Conservation (phyloP, 495 filamentous ascomycete species). For the Aspergillus wentii region DNA sequence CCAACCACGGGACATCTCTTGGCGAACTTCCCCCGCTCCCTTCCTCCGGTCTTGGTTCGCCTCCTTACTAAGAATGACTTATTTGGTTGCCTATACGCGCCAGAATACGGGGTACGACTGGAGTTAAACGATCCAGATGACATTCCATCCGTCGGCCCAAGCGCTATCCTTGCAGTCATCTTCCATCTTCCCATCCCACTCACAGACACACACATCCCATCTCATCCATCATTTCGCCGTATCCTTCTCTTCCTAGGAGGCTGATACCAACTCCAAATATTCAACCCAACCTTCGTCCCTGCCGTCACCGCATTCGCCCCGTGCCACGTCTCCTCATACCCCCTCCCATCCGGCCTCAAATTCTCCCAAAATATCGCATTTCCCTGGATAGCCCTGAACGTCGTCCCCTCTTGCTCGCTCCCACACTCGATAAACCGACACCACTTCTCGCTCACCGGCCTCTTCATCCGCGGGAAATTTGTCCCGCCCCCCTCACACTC, state of each 20-base stretch:
- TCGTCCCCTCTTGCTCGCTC: slow-evolving; percentile 46
- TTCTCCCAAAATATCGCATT: slow-evolving; percentile 79
- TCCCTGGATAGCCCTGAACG: slow-evolving; percentile 61
- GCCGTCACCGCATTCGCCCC: slow-evolving; percentile 62
- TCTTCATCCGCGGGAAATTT: slow-evolving; percentile 49
- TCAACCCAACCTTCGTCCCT: slow-evolving; percentile 75
- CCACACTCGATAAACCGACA: slow-evolving; percentile 56
- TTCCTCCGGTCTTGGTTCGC: no score
- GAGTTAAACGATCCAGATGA: no score
- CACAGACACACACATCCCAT: no score
- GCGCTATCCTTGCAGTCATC: no score
- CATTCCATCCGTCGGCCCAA: no score
- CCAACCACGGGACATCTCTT: no score
- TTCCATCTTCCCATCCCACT: no score
- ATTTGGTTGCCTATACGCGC: no score
- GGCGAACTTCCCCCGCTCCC: no score
- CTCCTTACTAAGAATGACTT: no score
- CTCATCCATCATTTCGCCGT: no score
- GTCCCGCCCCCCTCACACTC: slow-evolving; percentile 59
- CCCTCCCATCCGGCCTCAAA: slow-evolving; percentile 54
- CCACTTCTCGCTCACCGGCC: slow-evolving; percentile 43
- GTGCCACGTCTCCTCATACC: slow-evolving; percentile 64
- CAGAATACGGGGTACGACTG: no score
- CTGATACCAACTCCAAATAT: slow-evolving; percentile 64
- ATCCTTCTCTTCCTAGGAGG: slow-evolving; percentile 21